phyloP scores from a whole-genome alignment of 2,329 filamentous ascomycete species.

The Pleomassaria siparia region DNA sequence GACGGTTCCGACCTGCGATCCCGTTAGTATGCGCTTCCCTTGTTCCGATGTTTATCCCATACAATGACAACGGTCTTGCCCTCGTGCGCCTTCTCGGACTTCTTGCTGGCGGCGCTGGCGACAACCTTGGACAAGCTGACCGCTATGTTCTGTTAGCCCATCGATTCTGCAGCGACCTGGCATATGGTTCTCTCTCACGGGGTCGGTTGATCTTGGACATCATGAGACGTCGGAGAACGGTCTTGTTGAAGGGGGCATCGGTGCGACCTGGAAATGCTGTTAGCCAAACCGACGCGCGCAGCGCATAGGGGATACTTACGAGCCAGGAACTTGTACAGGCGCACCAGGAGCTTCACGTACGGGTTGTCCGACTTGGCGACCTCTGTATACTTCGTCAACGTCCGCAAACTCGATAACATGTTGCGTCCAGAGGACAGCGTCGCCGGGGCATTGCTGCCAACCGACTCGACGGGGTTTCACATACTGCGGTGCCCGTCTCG shows the following conservation, averaged over 20 bases:
- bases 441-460: conserved; percentile 42
- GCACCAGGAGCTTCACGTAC: conserved; percentile 95
- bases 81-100: conserved; percentile 57
- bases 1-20: conserved; percentile 71
- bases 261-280: conserved; percentile 71
- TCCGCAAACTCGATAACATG: conserved; percentile 37
- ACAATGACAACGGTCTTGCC: conserved; percentile 86
- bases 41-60: conserved; percentile 11
- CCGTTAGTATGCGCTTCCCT: conserved; percentile 14
- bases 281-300: conserved; percentile 22
- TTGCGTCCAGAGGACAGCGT: conserved; percentile 42
- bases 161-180: background rate
- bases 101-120: conserved; percentile 55
- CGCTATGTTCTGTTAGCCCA: conserved; percentile 44
- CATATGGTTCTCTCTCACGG: conserved; percentile 29
- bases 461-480: conserved; percentile 44
- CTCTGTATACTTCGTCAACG: conserved; percentile 41
- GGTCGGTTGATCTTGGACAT: conserved; percentile 97
- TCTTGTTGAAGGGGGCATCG: conserved; percentile 98
- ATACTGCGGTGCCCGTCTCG: conserved; percentile 68
- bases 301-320: conserved; percentile 62
- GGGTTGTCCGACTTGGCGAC: conserved; percentile 75
- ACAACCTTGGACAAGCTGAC: conserved; percentile 93
- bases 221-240: conserved; percentile 93
- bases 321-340: conserved; percentile 96